phyloP scores from a whole-genome alignment of 1,284 basidiomycete genomes.

The Cystobasidiaceae sp. region DNA sequence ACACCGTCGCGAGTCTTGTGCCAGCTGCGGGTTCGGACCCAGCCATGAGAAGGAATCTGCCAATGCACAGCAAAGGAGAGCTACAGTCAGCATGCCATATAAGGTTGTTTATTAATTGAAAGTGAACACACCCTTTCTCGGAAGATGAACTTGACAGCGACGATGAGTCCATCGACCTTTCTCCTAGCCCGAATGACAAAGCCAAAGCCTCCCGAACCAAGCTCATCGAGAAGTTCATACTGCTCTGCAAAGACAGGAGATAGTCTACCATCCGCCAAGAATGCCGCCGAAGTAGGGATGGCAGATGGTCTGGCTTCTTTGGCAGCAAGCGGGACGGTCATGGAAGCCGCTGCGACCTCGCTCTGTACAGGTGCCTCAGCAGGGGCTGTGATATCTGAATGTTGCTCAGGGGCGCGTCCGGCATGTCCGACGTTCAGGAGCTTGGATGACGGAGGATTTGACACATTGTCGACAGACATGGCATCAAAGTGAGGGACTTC shows the following conservation, averaged over 20 bases:
- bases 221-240: constrained; percentile 64
- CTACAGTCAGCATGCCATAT: constrained; percentile 31
- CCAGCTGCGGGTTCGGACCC: constrained; percentile 58
- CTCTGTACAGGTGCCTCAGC: background rate
- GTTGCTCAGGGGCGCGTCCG: background rate
- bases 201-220: constrained; percentile 85
- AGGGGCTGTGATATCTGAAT: background rate
- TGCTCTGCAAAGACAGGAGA: constrained; percentile 60
- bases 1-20: constrained; percentile 38
- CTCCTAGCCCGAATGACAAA: constrained; percentile 59
- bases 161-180: constrained; percentile 56
- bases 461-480: too few species aligned
- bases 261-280: constrained; percentile 56
- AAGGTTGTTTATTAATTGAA: too few species aligned
- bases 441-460: background rate
- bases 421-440: background rate
- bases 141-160: constrained; percentile 90
- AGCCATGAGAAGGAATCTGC: constrained; percentile 56
- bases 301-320: background rate
- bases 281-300: constrained; percentile 7
- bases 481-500: background rate
- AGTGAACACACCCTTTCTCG: constrained; percentile 60
- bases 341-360: background rate
- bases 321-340: background rate
- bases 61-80: background rate